Base-by-base conservation (phyloP, 2,329 filamentous ascomycete species). In the Fusarium sambucinum region DNA sequence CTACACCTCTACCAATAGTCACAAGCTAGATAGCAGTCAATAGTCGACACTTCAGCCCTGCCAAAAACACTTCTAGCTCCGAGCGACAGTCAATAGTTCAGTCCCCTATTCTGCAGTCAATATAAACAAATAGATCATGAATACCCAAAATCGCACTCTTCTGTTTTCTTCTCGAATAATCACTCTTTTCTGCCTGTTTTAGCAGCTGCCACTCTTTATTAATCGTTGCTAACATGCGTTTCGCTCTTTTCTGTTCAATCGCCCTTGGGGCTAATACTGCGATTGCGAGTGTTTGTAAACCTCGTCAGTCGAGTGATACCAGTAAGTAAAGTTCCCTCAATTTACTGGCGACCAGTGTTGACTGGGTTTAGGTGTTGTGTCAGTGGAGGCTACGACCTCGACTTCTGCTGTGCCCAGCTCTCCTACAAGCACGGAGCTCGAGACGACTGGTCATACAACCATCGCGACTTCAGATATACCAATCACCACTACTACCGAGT, bases 281-380 rank as follows among this genome's bases (percentile, higher is more conserved):
- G 2, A 16, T 32, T 6, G 37, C 44, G 7, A 53, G 38, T 17
- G 32, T 33, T 0, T 60, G 55, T 3, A 60, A 53, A 25, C 30
- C 44, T 38, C 53, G 41, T 1, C 55, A 32, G 5, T 6, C 25
- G 3, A 32, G 37, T 6, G 27, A n/a, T 4, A 17, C 30, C 6
- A 52, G 25, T 53, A 21, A 16, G 45, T 25, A 7, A 21, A 5
- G 13, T 38, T 12, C 3, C 3, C 19, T 13, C 1, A 2, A 2
- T 38, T 4, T 10, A 4, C 6, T 13, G 35, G 6, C 4, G 11
- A 3, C 5, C 4, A 19, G n/a, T 14, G n/a, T 14, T 38, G 35
- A 21, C n/a, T 2, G 1, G n/a, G 1, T 3, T 0, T 3, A 38
- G 35, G 35, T 14, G 6, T 8, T 14, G n/a, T 13, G n/a, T 8